Evolutionary conservation across 352 stramenopile genomes (phyloP), one percentile per base, ranked within the genome.

Genomic region (Thalassiosira pacifica): DNA sequence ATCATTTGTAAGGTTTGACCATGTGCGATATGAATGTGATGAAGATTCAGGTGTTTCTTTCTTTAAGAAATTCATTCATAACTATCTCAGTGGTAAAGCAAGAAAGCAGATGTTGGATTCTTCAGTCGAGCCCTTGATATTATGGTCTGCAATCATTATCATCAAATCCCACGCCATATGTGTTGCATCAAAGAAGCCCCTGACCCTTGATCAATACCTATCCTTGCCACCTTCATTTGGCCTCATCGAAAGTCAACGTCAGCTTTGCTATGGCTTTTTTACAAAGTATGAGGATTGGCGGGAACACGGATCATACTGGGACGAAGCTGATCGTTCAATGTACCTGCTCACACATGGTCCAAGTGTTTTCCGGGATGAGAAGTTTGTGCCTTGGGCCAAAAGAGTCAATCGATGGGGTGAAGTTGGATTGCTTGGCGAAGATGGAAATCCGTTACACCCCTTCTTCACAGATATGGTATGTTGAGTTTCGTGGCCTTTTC

Each of bases 381-480:
- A 53, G 18, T 81, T 80, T 45, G 32, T 85, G n/a, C 27, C 77
- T 27, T 85, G 77, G 77, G 22, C 65, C 9, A 22, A 68, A 16
- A 59, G 68, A 29, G 67, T 80, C 11, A 70, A 81, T 64, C 32
- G 52, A 59, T 29, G 19, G 16, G 77, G 77, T 9, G 69, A 83
- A 70, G 52, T 66, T 9, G 57, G 77, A 18, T 37, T 85, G 4
- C 31, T 85, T 29, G 52, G 81, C 40, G 59, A 74, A 45, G 67
- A 73, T 16, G 68, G 69, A 52, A 42, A 64, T 16, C 76, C 76
- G 16, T 13, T 74, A 27, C 73, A 72, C 64, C 76, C 76, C 13
- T 84, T 84, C 68, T 84, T 84, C 22, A 59, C 40, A 59, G 76
- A 84, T 22, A 60, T 79, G n/a, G 76, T 84, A 10, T 10, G 34